Conservation (phyloP, 208 protist species). For the Trypanosoma vivax region DNA sequence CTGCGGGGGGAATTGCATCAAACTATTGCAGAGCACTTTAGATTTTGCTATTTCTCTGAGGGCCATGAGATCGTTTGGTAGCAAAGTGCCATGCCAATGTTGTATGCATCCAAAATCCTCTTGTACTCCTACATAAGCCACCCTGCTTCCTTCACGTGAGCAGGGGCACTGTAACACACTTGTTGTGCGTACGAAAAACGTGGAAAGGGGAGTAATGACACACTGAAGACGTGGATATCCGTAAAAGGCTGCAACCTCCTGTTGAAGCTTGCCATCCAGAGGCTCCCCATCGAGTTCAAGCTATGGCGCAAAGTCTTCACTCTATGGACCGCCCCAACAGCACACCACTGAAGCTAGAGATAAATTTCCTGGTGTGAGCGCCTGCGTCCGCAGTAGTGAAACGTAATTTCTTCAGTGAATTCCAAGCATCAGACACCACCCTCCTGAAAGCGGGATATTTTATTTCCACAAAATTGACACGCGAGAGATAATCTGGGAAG, state of each 20-base stretch:
- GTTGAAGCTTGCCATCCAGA: slow-evolving; percentile 36
- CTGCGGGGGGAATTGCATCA: too few species aligned
- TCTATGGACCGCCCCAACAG: background rate
- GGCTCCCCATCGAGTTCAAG: slow-evolving; percentile 49
- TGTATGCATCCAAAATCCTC: slow-evolving; percentile 16
- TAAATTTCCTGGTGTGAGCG: slow-evolving; percentile 46
- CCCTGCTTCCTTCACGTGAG: slow-evolving; percentile 21
- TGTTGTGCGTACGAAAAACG: slow-evolving; percentile 59
- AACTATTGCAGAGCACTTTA: too few species aligned
- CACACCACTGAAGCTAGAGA: background rate
- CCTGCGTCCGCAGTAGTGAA: slow-evolving; percentile 54
- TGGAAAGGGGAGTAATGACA: slow-evolving; percentile 44
- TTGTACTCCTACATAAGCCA: slow-evolving; percentile 19
- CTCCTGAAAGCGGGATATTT: too few species aligned
- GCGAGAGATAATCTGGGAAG: too few species aligned
- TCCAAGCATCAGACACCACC: too few species aligned
- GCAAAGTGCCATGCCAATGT: slow-evolving; percentile 15
- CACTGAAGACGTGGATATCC: slow-evolving; percentile 48
- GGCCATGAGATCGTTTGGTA: too few species aligned
- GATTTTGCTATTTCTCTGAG: background rate
- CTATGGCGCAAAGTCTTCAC: background rate
- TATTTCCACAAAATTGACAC: too few species aligned
- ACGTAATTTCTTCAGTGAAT: slow-evolving; percentile 42
- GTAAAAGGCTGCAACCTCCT: slow-evolving; percentile 43
- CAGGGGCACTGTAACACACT: slow-evolving; percentile 19